Evolutionary conservation across 768 basidiomycete species (phyloP).

Genomic region (Podaxis sp.): DNA sequence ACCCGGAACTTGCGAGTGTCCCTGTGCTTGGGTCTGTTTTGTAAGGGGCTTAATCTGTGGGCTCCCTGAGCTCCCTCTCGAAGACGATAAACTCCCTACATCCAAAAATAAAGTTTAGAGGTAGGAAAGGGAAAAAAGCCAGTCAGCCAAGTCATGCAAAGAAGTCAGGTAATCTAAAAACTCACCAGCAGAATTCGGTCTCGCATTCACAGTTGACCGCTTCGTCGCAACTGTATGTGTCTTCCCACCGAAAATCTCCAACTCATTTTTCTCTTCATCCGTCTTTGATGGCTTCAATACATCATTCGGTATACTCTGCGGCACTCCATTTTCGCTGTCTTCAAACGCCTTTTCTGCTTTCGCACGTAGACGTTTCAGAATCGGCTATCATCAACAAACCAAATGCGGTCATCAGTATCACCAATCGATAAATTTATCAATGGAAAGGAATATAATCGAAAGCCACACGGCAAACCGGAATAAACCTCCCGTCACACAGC

Average conservation of each 20-base stretch:
- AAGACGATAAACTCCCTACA: neutral
- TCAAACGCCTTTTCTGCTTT: constrained; percentile 58
- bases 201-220: neutral
- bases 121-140: neutral
- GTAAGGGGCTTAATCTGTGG: neutral
- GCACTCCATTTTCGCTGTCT: constrained; percentile 45
- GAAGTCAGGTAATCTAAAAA: neutral
- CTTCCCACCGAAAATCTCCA: constrained; percentile 76
- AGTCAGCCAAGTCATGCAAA: neutral
- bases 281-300: constrained; percentile 51
- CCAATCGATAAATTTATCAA: neutral
- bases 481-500: too few relatives aligned
- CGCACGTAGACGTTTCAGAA: constrained; percentile 56
- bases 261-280: constrained; percentile 59
- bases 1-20: neutral
- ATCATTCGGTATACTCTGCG: constrained; percentile 48
- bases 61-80: neutral
- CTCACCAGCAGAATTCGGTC: neutral
- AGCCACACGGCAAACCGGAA: too few relatives aligned
- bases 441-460: neutral
- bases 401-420: neutral
- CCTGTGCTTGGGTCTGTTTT: neutral
- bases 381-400: constrained; percentile 45
- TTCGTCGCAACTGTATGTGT: constrained; percentile 47
- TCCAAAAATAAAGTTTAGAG: neutral